phyloP scores from a whole-genome alignment of 164 flowering plant genomes.

The Taxillus chinensis region DNA sequence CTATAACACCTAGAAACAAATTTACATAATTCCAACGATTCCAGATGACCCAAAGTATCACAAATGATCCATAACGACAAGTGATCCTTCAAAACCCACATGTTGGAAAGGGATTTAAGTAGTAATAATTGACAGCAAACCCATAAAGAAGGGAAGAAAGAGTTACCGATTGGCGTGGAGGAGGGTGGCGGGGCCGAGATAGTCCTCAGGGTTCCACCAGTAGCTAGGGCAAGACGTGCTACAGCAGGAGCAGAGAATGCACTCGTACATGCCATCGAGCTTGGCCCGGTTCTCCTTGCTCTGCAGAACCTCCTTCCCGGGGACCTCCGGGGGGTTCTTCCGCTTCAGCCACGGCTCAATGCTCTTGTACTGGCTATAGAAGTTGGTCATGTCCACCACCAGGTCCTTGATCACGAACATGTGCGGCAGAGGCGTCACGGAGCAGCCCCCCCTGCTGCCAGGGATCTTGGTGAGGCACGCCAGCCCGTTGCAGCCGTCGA shows the following conservation, averaged over 20 bases:
- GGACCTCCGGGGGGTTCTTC: constrained; percentile 41
- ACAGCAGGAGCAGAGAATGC: constrained; percentile 94
- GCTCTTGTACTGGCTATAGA: constrained; percentile 95
- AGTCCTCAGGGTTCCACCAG: constrained; percentile 98
- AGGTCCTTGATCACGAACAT: constrained; percentile 97
- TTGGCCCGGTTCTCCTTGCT: constrained; percentile 82
- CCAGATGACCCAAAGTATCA: too few relatives aligned
- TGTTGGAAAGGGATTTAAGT: too few relatives aligned
- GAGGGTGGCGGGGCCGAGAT: constrained; percentile 96
- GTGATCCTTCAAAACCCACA: too few relatives aligned
- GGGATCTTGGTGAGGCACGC: constrained; percentile 88
- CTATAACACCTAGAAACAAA: too few relatives aligned
- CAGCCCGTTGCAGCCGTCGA: constrained; percentile 87
- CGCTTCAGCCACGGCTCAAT: constrained; percentile 99
- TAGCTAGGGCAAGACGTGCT: constrained; percentile 96
- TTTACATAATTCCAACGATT: too few relatives aligned
- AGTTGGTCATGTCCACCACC: constrained; percentile 97
- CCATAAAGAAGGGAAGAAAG: background rate
- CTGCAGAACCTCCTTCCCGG: constrained; percentile 79
- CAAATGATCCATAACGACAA: too few relatives aligned
- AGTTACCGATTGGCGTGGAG: constrained; percentile 87
- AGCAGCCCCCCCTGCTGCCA: constrained; percentile 8
- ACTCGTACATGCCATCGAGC: constrained; percentile 98
- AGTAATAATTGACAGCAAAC: too few relatives aligned
- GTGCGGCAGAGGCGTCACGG: constrained; percentile 87